A percentile compares a stretch with the other conserved stretches of the same genome.
These are phyloP conservation scores for Colletotrichum aenigma DNA, from an alignment of 2,329 filamentous ascomycete genomes.

Conservation along the genomic window DNA sequence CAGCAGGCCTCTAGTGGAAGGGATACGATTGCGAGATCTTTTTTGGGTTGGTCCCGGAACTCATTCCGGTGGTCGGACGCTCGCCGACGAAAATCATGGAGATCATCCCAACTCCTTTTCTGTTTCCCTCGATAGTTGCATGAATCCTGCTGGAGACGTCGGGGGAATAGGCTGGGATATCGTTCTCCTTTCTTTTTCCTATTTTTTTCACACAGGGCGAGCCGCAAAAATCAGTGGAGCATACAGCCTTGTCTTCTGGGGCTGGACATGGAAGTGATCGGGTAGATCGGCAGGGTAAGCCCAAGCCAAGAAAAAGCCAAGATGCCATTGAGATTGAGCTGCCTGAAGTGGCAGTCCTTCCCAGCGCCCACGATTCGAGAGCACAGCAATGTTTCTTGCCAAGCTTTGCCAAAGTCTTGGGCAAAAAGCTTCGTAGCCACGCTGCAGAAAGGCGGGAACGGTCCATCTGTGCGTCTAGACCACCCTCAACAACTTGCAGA, in stretches of 20 bases:
- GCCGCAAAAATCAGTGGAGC: background rate
- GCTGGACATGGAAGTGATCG: constrained; percentile 1
- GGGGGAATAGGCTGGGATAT: background rate
- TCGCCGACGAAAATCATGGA: background rate
- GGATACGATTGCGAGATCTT: background rate
- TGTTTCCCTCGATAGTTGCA: background rate
- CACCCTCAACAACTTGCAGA: background rate
- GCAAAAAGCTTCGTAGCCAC: background rate
- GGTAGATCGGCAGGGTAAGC: constrained; percentile 14
- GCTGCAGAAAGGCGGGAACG: background rate
- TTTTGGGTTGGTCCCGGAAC: background rate
- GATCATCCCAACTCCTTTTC: background rate
- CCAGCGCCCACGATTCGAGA: background rate
- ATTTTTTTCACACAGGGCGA: background rate
- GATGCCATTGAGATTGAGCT: background rate
- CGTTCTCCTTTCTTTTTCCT: background rate
- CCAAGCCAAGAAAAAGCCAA: constrained; percentile 17
- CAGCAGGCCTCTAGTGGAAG: background rate
- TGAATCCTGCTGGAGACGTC: background rate
- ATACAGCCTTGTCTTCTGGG: background rate
- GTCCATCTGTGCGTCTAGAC: background rate
- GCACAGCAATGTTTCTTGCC: background rate
- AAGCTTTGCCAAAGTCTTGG: background rate
- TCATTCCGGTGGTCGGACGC: background rate
- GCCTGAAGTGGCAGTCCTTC: background rate